phyloP scores from a whole-genome alignment of 2,329 filamentous ascomycete genomes.

The Botrytis fragariae region DNA sequence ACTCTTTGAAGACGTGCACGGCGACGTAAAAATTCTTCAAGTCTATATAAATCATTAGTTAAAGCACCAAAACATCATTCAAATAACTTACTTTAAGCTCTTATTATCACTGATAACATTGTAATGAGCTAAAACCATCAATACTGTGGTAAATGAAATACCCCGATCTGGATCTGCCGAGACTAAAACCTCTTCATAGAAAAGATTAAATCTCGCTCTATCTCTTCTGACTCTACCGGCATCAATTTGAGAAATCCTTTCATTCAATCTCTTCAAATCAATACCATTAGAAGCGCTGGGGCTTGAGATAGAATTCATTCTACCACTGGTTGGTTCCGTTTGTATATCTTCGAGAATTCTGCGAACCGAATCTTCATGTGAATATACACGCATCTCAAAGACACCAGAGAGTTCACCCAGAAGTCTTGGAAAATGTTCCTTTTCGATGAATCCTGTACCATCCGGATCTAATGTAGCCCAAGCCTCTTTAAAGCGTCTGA shows the following conservation, averaged over 20 bases:
- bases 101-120: constrained; percentile 99
- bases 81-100: constrained; percentile 66
- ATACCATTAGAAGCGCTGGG: constrained; percentile 54
- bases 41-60: constrained; percentile 48
- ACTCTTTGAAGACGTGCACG: constrained; percentile 88
- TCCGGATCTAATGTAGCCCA: constrained; percentile 95
- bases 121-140: constrained; percentile 97
- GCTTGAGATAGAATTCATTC: constrained; percentile 52
- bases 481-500: constrained; percentile 94
- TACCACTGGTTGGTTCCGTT: constrained; percentile 37
- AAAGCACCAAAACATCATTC: background rate
- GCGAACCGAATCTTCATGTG: constrained; percentile 83
- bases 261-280: constrained; percentile 73
- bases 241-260: constrained; percentile 70
- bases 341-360: constrained; percentile 83
- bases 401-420: constrained; percentile 90
- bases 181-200: constrained; percentile 94
- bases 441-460: constrained; percentile 86
- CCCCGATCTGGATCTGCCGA: constrained; percentile 86
- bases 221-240: constrained; percentile 70
- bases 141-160: constrained; percentile 84
- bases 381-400: constrained; percentile 96
- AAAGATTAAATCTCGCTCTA: constrained; percentile 81
- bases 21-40: constrained; percentile 92
- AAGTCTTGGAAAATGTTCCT: constrained; percentile 83